A percentile compares a stretch with the other conserved stretches of the same genome.
phyloP scores from a whole-genome alignment of 352 stramenopile genomes.

The Globisporangium echinulatum region DNA sequence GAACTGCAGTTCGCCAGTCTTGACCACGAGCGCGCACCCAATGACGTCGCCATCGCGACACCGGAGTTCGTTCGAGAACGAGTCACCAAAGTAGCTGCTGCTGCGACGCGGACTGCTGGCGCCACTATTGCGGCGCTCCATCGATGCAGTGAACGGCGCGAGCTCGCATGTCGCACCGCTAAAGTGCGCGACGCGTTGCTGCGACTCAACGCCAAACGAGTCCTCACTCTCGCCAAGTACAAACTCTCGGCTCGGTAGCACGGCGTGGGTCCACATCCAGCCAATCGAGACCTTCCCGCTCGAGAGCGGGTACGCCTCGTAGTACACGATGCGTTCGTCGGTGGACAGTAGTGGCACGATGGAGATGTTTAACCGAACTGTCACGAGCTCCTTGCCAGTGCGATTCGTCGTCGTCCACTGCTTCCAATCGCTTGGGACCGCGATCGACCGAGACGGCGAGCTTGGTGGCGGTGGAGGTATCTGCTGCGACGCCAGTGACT shows the following conservation, averaged over 20 bases:
- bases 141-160: conserved; percentile 13
- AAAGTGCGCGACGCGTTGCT: conserved; percentile 27
- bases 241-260: conserved; percentile 7
- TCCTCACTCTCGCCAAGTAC: conserved; percentile 33
- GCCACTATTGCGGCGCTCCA: conserved; percentile 5
- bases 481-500: conserved; percentile 7
- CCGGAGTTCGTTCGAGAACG: conserved; percentile 41
- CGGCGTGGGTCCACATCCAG: conserved; percentile 26
- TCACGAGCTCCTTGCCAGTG: conserved; percentile 28
- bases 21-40: conserved; percentile 33
- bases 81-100: conserved; percentile 9
- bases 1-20: conserved; percentile 34
- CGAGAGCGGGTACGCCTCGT: conserved; percentile 43
- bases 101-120: conserved; percentile 35
- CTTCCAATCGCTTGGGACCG: conserved; percentile 29
- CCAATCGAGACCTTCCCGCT: conserved; percentile 46
- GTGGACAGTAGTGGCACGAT: conserved; percentile 4
- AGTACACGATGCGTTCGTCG: conserved; percentile 29
- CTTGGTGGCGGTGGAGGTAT: conserved; percentile 25
- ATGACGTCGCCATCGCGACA: conserved; percentile 45
- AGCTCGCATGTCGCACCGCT: conserved; percentile 13
- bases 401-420: conserved; percentile 58
- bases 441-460: conserved; percentile 22
- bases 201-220: conserved; percentile 44
- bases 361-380: conserved; percentile 28